Evolutionary conservation across 257 asterid genomes (phyloP).

Genomic region (Leptodermis oblonga): DNA sequence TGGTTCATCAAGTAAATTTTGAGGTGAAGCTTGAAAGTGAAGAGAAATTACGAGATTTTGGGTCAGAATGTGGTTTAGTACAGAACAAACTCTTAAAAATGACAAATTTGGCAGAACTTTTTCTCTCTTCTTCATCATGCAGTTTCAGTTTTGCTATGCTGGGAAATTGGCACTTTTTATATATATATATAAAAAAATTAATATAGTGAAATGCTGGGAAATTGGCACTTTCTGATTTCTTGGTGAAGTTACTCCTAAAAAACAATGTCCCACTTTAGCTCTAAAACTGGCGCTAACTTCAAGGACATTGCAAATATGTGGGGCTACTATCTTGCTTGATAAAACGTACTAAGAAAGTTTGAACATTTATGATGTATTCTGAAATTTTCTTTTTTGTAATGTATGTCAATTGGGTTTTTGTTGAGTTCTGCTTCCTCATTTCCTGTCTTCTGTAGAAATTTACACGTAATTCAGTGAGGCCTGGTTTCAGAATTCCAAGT

Average conservation of each 20-base stretch:
- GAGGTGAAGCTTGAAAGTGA: background rate
- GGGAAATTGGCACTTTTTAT: background rate
- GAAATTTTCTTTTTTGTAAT: no score
- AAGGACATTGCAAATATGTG: background rate
- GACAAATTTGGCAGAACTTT: background rate
- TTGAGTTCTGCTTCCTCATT: background rate
- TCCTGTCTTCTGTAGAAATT: constrained; percentile 30
- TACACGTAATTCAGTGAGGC: constrained; percentile 31
- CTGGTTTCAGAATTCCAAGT: constrained; percentile 23
- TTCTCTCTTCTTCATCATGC: background rate
- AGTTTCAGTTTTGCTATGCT: background rate
- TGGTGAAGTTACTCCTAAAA: background rate
- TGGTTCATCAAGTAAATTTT: background rate
- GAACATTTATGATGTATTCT: background rate
- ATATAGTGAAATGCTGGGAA: background rate
- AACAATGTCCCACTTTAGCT: background rate
- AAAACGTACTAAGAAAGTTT: background rate
- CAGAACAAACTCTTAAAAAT: background rate
- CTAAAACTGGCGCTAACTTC: background rate
- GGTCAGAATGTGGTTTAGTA: background rate
- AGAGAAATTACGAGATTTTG: no score
- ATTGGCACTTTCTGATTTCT: background rate
- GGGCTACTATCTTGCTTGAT: background rate
- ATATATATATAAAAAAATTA: no score
- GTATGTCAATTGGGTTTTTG: background rate